phyloP scores from a whole-genome alignment of 179 eudicot species.

The Gypsophila paniculata region DNA sequence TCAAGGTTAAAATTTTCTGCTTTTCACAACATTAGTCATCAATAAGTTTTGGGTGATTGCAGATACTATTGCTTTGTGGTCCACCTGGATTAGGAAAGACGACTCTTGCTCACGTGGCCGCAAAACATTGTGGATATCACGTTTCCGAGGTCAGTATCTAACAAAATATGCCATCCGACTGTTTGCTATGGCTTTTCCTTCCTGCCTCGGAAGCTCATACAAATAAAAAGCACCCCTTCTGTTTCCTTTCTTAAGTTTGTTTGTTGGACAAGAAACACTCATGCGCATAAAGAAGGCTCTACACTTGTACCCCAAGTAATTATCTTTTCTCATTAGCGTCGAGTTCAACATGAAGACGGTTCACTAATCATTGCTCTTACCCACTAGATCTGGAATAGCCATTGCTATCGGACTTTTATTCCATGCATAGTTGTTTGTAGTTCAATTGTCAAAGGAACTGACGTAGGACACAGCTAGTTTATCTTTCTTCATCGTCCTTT shows the following conservation, averaged over 20 bases:
- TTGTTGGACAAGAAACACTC: constrained; percentile 3
- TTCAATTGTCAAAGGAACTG: constrained; percentile 2
- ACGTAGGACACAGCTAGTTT: background rate
- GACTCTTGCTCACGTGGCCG: constrained; percentile 96
- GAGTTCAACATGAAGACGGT: background rate
- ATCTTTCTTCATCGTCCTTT: background rate
- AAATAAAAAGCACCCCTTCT: background rate
- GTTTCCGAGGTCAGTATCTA: constrained; percentile 71
- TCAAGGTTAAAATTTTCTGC: background rate
- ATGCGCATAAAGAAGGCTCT: background rate
- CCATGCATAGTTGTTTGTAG: background rate
- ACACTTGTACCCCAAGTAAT: background rate
- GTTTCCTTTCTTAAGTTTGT: background rate
- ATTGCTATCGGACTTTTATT: background rate
- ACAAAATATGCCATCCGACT: background rate
- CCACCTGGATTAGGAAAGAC: constrained; percentile 98
- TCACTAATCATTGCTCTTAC: background rate
- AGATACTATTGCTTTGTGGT: constrained; percentile 96
- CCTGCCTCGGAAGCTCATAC: constrained; percentile 3
- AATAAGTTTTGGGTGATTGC: constrained; percentile 28
- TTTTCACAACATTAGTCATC: background rate
- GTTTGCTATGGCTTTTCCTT: constrained; percentile 4
- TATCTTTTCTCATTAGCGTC: constrained; percentile 3
- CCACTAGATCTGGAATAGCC: background rate
- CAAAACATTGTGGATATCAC: constrained; percentile 95